phyloP scores from a whole-genome alignment of 805 yeast genomes.

The Candida dendrica region DNA sequence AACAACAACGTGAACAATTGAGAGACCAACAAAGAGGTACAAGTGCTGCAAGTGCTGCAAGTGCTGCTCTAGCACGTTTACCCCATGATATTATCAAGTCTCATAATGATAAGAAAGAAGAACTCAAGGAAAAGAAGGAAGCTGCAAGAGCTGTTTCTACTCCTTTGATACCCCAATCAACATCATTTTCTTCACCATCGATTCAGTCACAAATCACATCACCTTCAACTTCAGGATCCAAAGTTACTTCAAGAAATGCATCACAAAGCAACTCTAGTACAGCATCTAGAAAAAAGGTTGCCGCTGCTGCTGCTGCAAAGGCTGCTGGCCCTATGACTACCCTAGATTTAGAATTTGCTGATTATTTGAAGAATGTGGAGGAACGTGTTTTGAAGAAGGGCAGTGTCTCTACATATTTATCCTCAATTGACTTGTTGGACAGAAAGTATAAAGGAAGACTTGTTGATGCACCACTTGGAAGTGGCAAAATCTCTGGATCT shows the following conservation, averaged over 20 bases:
- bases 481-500: constrained; percentile 28
- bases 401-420: constrained; percentile 37
- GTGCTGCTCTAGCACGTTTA: constrained; percentile 21
- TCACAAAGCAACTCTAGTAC: no score
- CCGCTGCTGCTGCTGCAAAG: constrained; percentile 1
- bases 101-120: constrained; percentile 5
- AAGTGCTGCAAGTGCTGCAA: constrained; percentile 12
- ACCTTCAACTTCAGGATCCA: neutral
- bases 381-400: constrained; percentile 59
- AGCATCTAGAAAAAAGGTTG: neutral
- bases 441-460: constrained; percentile 49
- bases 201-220: neutral
- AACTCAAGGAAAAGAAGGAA: constrained; percentile 1
- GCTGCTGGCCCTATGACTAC: constrained; percentile 41
- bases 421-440: constrained; percentile 44
- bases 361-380: constrained; percentile 43
- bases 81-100: constrained; percentile 20
- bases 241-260: constrained; percentile 1
- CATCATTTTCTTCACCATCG: neutral
- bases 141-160: constrained; percentile 4
- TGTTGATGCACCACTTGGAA: constrained; percentile 51
- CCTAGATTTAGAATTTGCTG: constrained; percentile 53
- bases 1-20: constrained; percentile 3
- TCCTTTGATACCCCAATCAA: neutral
- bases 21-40: neutral